Base-by-base conservation (phyloP, 116 monocot genomes). In the Cymodocea nodosa region DNA sequence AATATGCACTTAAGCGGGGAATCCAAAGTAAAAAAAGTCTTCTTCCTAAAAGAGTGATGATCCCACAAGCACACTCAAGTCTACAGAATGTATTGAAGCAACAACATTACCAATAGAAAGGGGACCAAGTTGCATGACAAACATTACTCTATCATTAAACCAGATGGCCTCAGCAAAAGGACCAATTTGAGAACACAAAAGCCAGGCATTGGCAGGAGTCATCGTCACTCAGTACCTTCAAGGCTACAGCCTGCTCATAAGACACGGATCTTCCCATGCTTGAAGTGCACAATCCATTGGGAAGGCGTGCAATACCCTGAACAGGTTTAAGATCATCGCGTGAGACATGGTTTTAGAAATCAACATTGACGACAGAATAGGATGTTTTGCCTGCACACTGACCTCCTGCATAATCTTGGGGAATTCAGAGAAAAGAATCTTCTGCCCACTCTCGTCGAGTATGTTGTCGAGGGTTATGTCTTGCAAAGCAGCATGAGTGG, bases 221-320 rank as follows among this genome's bases (percentile, higher is more conserved):
- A 18, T 88, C 88, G 0, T 93, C 93, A 9, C 74, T 72, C 50
- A 85, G 66, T 3, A 93, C 89, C 54, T 93, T 93, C 93, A 89
- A 93, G 0, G 85, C 89, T 34, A 86, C 73, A 0, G 83, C 85
- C 67, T 88, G 93, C 23, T 89, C 85, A 36, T 93, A 93, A 0
- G 93, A 85, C 10, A 82, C 93, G 0, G 93, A 85, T 73, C 93
- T 66, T 22, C 89, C 93, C 88, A 85, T 93, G 79, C 89, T 93
- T 50, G 93, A 93, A 52, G 78, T 23, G 60, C 93, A 93, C 30
- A 85, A 73, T 11, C 93, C 89, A 25, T 75, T 75, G 10, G 93
- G 89, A 3, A 93, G 74, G 76, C 79, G 78, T 1, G 89, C 79
- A 66, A 73, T 77, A 5, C 93, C 93, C 92, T 87, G 50, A 60